These are phyloP conservation scores for Petrea volubilis DNA, from an alignment of 257 asterid genomes.

Conservation along the genomic window DNA sequence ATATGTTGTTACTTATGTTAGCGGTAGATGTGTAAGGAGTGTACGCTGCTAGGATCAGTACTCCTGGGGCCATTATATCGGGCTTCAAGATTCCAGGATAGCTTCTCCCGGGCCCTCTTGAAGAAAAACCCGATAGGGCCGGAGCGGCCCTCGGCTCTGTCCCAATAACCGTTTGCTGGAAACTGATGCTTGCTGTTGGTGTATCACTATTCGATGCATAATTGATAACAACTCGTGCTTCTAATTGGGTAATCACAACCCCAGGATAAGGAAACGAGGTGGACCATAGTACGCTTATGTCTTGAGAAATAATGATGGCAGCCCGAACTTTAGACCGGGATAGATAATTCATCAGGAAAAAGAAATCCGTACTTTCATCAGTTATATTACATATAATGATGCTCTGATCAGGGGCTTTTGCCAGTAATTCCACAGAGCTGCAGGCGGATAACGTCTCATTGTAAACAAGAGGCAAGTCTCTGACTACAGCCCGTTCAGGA, in stretches of 20 bases:
- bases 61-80: conserved; percentile 46
- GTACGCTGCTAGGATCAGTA: conserved; percentile 32
- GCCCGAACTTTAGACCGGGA: conserved; percentile 25
- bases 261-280: conserved; percentile 31
- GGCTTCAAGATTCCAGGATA: conserved; percentile 38
- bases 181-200: conserved; percentile 31
- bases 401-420: conserved; percentile 18
- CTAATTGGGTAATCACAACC: conserved; percentile 28
- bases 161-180: conserved; percentile 41
- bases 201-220: conserved; percentile 11
- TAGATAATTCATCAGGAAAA: neutral
- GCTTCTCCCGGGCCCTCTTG: conserved; percentile 38
- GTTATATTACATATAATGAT: conserved; percentile 26
- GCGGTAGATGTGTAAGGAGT: conserved; percentile 11
- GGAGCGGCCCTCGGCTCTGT: conserved; percentile 39
- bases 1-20: conserved; percentile 21
- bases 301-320: conserved; percentile 30
- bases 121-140: conserved; percentile 27
- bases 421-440: conserved; percentile 19
- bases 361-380: neutral
- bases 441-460: conserved; percentile 27
- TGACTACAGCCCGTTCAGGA: conserved; percentile 13
- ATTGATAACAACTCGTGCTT: conserved; percentile 22
- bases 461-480: conserved; percentile 24
- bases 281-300: conserved; percentile 16